Percentiles rank a stretch among this genome's conserved stretches.
Conservation (phyloP, 2,329 filamentous ascomycete genomes). For the Westerdykella aurantiaca region DNA sequence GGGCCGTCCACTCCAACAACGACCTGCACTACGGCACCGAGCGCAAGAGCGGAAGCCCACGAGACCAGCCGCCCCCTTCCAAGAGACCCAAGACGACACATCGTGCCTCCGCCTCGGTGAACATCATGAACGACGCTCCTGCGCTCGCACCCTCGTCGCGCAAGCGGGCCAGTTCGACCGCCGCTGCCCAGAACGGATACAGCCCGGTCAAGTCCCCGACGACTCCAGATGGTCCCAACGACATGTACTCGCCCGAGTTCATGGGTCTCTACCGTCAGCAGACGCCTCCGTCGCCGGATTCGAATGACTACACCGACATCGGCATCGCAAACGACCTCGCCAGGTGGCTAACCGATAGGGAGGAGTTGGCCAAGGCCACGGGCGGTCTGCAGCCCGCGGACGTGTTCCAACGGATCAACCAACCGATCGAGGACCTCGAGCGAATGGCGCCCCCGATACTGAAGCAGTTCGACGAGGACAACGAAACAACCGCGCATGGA, state of each 20-base stretch:
- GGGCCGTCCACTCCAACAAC: slow-evolving; percentile 50
- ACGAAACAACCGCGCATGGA: slow-evolving; percentile 46
- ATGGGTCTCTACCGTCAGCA: slow-evolving; percentile 65
- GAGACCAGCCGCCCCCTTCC: slow-evolving; percentile 54
- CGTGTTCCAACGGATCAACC: slow-evolving; percentile 61
- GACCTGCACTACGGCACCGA: slow-evolving; percentile 48
- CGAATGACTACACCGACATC: slow-evolving; percentile 74
- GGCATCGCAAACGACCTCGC: slow-evolving; percentile 68
- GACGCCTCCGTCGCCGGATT: slow-evolving; percentile 51
- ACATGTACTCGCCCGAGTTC: slow-evolving; percentile 71
- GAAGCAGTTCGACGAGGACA: slow-evolving; percentile 50
- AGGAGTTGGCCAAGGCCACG: slow-evolving; percentile 61
- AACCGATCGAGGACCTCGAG: slow-evolving; percentile 49
- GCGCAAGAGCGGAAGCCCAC: slow-evolving; percentile 46
- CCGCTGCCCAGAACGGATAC: slow-evolving; percentile 49
- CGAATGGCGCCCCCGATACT: slow-evolving; percentile 47
- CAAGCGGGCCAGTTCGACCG: slow-evolving; percentile 56
- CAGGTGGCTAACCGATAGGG: slow-evolving; percentile 70
- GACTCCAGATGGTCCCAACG: slow-evolving; percentile 58
- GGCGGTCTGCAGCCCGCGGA: slow-evolving; percentile 58
- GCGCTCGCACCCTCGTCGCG: slow-evolving; percentile 57
- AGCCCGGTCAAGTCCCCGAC: slow-evolving; percentile 75
- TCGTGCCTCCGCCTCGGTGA: slow-evolving; percentile 69
- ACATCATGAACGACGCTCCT: slow-evolving; percentile 60
- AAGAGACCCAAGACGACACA: slow-evolving; percentile 83